A percentile compares a stretch with the other conserved stretches of the same genome.
These are phyloP conservation scores for Fomitopsis betulina DNA, from an alignment of 1,284 basidiomycete species.

Conservation along the genomic window DNA sequence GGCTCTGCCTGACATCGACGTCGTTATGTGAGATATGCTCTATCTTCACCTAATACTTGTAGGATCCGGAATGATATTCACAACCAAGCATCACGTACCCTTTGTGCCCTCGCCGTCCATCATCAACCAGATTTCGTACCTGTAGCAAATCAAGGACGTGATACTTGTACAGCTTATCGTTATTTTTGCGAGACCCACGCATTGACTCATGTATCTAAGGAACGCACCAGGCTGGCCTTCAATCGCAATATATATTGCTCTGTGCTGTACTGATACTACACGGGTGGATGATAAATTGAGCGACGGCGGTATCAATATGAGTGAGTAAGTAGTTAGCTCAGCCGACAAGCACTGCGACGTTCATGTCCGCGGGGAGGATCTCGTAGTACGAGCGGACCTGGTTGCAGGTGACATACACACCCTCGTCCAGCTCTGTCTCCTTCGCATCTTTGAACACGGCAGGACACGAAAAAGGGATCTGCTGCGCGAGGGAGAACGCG, in stretches of 20 bases:
- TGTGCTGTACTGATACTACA: background rate
- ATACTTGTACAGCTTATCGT: background rate
- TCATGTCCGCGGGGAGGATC: constrained; percentile 3
- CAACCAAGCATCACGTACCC: constrained; percentile 1
- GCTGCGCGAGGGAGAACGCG: background rate
- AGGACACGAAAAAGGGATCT: constrained; percentile 39
- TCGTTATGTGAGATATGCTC: constrained; percentile 22
- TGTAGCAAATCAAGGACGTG: background rate
- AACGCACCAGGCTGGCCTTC: background rate
- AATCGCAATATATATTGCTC: background rate
- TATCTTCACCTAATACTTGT: constrained; percentile 17
- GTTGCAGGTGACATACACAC: constrained; percentile 43
- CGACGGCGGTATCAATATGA: background rate
- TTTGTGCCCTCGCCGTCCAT: background rate
- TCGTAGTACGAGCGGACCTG: constrained; percentile 39
- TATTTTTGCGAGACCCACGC: background rate
- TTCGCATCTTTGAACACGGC: constrained; percentile 30
- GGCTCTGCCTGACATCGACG: constrained; percentile 4
- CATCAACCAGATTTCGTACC: background rate
- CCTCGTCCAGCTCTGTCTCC: constrained; percentile 45
- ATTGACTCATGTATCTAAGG: background rate
- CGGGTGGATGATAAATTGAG: background rate
- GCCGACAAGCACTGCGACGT: background rate
- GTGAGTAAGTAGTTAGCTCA: background rate
- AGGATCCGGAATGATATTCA: background rate